Conservation (phyloP, 2,329 filamentous ascomycete species). For the Claviceps sp. region DNA sequence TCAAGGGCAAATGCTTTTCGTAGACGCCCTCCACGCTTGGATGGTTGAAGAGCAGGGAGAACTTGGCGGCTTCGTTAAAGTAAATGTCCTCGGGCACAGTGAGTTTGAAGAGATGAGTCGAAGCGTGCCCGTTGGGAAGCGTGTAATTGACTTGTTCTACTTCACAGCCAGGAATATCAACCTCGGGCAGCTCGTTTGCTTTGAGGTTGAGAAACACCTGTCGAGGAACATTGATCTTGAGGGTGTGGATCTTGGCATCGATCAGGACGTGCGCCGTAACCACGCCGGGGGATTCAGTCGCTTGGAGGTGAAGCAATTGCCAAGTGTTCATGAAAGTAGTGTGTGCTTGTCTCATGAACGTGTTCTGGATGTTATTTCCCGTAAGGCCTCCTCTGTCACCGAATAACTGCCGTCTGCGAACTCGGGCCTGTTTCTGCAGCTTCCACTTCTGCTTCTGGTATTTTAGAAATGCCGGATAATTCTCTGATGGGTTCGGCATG, state of each 20-base stretch:
- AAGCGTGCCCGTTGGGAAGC: conserved; percentile 87
- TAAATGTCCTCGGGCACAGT: conserved; percentile 82
- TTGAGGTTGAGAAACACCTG: conserved; percentile 89
- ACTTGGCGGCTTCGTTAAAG: conserved; percentile 70
- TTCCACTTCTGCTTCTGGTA: conserved; percentile 99
- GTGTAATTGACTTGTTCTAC: conserved; percentile 91
- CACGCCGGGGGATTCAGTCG: conserved; percentile 73
- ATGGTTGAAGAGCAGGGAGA: conserved; percentile 75
- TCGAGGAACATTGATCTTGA: conserved; percentile 81
- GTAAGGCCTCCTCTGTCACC: conserved; percentile 56
- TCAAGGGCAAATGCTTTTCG: conserved; percentile 81
- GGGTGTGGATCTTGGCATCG: conserved; percentile 74
- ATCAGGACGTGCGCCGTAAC: conserved; percentile 86
- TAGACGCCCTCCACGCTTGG: conserved; percentile 95
- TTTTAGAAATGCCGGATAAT: conserved; percentile 77
- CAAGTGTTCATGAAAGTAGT: conserved; percentile 82
- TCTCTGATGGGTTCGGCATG: conserved; percentile 73
- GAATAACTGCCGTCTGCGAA: conserved; percentile 79
- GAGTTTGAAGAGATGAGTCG: conserved; percentile 86
- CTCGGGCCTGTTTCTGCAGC: conserved; percentile 81
- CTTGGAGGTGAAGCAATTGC: conserved; percentile 81
- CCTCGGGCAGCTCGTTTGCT: conserved; percentile 72
- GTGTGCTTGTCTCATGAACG: conserved; percentile 86
- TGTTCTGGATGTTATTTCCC: conserved; percentile 45
- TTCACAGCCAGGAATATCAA: conserved; percentile 71